phyloP scores from a whole-genome alignment of 306 rosid species.

The Astragalus membranaceus region DNA sequence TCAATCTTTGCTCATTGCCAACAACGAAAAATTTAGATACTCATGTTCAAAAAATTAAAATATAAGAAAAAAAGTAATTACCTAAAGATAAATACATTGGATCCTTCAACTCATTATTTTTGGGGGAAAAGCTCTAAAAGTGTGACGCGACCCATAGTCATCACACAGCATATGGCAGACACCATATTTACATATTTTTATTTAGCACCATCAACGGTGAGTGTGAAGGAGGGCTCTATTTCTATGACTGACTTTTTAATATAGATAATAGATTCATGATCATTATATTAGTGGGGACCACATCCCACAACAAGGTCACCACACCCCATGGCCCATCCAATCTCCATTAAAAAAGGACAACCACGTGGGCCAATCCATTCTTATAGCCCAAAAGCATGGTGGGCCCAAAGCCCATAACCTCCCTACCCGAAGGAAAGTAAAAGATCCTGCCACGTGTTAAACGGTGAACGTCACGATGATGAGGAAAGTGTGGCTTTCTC shows the following conservation, averaged over 20 bases:
- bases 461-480: slow-evolving; percentile 52
- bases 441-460: slow-evolving; percentile 53
- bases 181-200: slow-evolving; percentile 35
- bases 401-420: slow-evolving; percentile 27
- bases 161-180: slow-evolving; percentile 66
- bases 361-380: slow-evolving; percentile 26
- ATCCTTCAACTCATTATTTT: too few relatives aligned
- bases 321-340: background rate
- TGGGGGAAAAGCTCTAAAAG: too few relatives aligned
- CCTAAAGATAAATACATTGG: too few relatives aligned
- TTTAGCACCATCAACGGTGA: slow-evolving; percentile 80
- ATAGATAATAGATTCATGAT: background rate
- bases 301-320: slow-evolving; percentile 20
- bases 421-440: slow-evolving; percentile 47
- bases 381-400: slow-evolving; percentile 8
- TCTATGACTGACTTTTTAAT: background rate
- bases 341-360: background rate
- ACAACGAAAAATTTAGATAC: too few relatives aligned
- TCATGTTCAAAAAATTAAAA: too few relatives aligned
- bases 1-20: too few relatives aligned
- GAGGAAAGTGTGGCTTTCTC: slow-evolving; percentile 29
- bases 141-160: slow-evolving; percentile 43
- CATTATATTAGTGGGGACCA: slow-evolving; percentile 34
- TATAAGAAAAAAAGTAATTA: too few relatives aligned
- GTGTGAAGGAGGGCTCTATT: background rate